Conservation (phyloP, 768 basidiomycete genomes). For the Lactarius deliciosus region DNA sequence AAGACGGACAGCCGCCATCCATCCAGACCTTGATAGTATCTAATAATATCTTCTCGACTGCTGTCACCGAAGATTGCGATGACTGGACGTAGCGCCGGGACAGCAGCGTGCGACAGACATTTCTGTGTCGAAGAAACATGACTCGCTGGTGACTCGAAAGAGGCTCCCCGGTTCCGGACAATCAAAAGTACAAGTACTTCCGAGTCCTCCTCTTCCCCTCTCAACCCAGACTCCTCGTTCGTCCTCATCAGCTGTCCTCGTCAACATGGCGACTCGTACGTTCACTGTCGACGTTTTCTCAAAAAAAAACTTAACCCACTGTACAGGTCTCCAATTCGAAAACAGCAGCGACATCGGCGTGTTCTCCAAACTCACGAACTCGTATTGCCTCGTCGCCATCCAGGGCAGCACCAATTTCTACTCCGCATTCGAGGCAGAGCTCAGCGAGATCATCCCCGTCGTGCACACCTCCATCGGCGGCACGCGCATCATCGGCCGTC, state of each 20-base stretch:
- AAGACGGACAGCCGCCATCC: background rate
- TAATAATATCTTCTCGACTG: constrained; percentile 63
- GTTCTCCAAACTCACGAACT: constrained; percentile 96
- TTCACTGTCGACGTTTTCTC: constrained; percentile 16
- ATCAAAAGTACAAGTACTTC: background rate
- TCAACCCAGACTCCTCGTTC: background rate
- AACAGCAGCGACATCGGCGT: constrained; percentile 96
- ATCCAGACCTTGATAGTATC: constrained; percentile 66
- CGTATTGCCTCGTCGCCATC: constrained; percentile 92
- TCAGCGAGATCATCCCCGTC: constrained; percentile 91
- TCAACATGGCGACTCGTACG: constrained; percentile 66
- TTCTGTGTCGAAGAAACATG: constrained; percentile 15
- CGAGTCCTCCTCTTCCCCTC: background rate
- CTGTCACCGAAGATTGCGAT: constrained; percentile 12
- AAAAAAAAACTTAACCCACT: background rate
- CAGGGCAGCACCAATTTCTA: constrained; percentile 97
- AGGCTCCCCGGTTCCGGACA: background rate
- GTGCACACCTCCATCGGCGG: constrained; percentile 95
- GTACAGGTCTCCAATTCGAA: constrained; percentile 83
- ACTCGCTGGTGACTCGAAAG: constrained; percentile 1
- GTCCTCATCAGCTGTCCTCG: background rate
- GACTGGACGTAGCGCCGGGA: constrained; percentile 12
- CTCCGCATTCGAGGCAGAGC: constrained; percentile 94
- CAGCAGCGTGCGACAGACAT: background rate
- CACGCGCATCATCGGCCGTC: constrained; percentile 88